Evolutionary conservation across 2,329 filamentous ascomycete genomes (phyloP).

Genomic region (Trichoderma sp.): DNA sequence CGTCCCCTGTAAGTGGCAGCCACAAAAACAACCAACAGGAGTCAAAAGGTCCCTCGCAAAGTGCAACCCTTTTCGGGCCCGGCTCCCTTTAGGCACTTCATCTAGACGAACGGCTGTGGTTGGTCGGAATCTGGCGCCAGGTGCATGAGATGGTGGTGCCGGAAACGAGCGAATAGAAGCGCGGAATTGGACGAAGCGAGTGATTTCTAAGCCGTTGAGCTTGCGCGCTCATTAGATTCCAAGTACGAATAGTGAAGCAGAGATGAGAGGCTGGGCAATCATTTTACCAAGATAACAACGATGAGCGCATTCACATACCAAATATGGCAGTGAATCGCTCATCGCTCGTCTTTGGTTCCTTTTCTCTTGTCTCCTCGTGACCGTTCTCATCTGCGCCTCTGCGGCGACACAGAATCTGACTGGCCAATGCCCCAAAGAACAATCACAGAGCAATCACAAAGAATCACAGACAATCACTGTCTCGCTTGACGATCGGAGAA

Average conservation of each 20-base stretch:
- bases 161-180: constrained; percentile 10
- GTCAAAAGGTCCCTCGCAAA: not conserved
- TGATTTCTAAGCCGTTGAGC: constrained; percentile 1
- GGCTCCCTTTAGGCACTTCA: not conserved
- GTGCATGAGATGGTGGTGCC: not conserved
- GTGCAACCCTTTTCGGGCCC: not conserved
- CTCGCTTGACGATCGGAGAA: not conserved
- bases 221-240: not conserved
- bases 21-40: not conserved
- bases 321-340: not conserved
- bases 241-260: not conserved
- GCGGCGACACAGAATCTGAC: not conserved
- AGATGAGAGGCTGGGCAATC: not conserved
- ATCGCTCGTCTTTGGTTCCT: not conserved
- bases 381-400: not conserved
- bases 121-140: constrained; percentile 8
- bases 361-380: not conserved
- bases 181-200: not conserved
- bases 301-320: not conserved
- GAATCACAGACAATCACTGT: not conserved
- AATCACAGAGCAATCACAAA: not conserved
- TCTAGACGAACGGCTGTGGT: not conserved
- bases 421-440: not conserved
- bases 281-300: not conserved
- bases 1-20: not conserved